These are phyloP conservation scores for Suhomyces sp. DNA, from an alignment of 805 yeast species.

Conservation along the genomic window DNA sequence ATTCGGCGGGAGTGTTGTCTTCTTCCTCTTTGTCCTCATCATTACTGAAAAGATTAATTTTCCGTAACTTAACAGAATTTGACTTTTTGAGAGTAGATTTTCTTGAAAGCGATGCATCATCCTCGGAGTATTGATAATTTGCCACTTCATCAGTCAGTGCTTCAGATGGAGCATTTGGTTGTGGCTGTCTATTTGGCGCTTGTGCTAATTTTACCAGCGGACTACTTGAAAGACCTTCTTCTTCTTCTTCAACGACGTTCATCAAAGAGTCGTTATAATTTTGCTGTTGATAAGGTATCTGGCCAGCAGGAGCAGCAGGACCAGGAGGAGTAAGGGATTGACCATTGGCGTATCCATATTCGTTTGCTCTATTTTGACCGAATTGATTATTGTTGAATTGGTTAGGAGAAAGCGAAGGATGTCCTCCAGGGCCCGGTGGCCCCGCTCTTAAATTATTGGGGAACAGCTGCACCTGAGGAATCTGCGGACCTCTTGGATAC, in stretches of 20 bases:
- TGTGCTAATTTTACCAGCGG: background rate
- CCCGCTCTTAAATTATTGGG: constrained; percentile 1
- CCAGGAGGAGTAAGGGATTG: background rate
- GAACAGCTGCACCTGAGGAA: constrained; percentile 5
- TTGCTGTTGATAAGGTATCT: background rate
- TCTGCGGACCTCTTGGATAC: constrained; percentile 5
- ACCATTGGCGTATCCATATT: background rate
- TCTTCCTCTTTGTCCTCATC: constrained; percentile 7
- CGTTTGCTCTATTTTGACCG: background rate
- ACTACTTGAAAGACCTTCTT: constrained; percentile 16
- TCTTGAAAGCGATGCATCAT: constrained; percentile 30
- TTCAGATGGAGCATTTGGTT: background rate
- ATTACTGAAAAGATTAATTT: constrained; percentile 33
- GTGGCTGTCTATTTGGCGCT: background rate
- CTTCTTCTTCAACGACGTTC: constrained; percentile 37
- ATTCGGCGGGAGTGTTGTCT: background rate
- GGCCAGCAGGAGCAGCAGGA: background rate
- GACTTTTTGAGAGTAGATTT: constrained; percentile 38
- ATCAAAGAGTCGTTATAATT: constrained; percentile 30
- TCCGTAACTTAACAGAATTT: constrained; percentile 40
- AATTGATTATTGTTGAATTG: background rate
- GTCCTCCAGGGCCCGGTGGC: background rate
- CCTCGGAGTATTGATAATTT: constrained; percentile 31
- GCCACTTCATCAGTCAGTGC: constrained; percentile 15
- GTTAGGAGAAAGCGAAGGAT: background rate